Percentiles rank a stretch among this genome's conserved stretches.
Evolutionary conservation across 164 flowering plant genomes (phyloP).

Genomic region (Piper betle): DNA sequence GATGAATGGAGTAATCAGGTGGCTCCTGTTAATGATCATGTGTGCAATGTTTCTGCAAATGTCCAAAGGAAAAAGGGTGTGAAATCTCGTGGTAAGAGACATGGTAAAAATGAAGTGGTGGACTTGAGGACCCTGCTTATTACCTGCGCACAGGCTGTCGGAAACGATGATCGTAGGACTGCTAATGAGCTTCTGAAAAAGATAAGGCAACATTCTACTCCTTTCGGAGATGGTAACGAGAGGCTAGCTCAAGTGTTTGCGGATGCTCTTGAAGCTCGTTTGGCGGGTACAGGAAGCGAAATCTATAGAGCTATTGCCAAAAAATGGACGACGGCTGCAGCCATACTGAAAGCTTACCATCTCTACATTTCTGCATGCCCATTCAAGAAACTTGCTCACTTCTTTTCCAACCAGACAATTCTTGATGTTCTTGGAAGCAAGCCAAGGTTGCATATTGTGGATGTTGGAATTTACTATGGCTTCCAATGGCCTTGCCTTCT

Average conservation of each 20-base stretch:
- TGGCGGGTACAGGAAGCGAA: conserved; percentile 85
- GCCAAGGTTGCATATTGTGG: conserved; percentile 53
- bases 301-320: conserved; percentile 37
- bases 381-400: conserved; percentile 57
- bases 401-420: conserved; percentile 44
- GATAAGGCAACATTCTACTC: conserved; percentile 68
- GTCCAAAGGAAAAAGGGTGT: conserved; percentile 30
- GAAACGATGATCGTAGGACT: conserved; percentile 57
- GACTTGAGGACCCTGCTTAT: conserved; percentile 73
- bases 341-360: conserved; percentile 60
- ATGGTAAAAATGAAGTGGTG: conserved; percentile 44
- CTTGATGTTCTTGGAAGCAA: conserved; percentile 19
- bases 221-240: conserved; percentile 71
- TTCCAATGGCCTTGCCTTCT: conserved; percentile 88
- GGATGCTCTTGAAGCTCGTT: conserved; percentile 75
- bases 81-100: conserved; percentile 53
- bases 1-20: conserved; percentile 12
- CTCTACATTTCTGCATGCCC: conserved; percentile 63
- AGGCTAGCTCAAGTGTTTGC: conserved; percentile 71
- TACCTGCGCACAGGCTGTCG: conserved; percentile 73
- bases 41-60: conserved; percentile 20
- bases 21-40: conserved; percentile 20
- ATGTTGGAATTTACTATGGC: conserved; percentile 81
- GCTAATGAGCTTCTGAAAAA: conserved; percentile 59
- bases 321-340: conserved; percentile 50